phyloP scores from a whole-genome alignment of 495 filamentous ascomycete genomes.

The Aspergillus bertholletiae region DNA sequence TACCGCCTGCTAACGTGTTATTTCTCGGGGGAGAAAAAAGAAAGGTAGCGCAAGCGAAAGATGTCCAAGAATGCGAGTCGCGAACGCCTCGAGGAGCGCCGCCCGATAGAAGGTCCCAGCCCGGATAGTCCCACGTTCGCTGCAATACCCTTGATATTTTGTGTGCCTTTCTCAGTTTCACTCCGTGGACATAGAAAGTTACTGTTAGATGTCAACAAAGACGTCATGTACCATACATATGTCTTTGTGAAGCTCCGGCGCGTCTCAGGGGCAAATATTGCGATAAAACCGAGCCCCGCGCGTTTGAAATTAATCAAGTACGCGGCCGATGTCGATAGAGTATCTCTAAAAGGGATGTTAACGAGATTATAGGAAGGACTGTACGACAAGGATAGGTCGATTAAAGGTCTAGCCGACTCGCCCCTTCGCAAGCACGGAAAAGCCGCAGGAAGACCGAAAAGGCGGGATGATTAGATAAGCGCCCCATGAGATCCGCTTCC shows the following conservation, averaged over 20 bases:
- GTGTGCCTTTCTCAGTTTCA: constrained; percentile 4
- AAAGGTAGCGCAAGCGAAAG: constrained; percentile 9
- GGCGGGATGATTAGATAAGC: constrained; percentile 34
- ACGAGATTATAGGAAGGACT: neutral
- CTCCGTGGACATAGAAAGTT: constrained; percentile 16
- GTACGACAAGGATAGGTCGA: constrained; percentile 19
- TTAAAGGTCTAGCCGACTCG: constrained; percentile 11
- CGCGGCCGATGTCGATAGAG: neutral
- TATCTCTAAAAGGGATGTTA: neutral
- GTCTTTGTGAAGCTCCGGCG: constrained; percentile 17
- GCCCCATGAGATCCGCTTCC: neutral
- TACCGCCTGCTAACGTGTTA: constrained; percentile 7
- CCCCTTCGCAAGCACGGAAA: constrained; percentile 31
- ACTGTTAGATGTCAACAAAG: constrained; percentile 36
- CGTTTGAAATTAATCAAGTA: neutral
- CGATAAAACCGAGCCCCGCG: constrained; percentile 4
- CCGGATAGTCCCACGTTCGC: neutral
- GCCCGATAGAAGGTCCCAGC: constrained; percentile 21
- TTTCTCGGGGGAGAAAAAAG: constrained; percentile 5
- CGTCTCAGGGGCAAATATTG: constrained; percentile 16
- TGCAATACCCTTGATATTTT: neutral
- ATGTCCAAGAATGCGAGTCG: constrained; percentile 33
- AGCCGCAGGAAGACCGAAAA: constrained; percentile 31
- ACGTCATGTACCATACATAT: constrained; percentile 36
- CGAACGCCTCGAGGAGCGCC: constrained; percentile 40